Conservation (phyloP, 768 basidiomycete species). For the Cystofilobasidium ferigula region DNA sequence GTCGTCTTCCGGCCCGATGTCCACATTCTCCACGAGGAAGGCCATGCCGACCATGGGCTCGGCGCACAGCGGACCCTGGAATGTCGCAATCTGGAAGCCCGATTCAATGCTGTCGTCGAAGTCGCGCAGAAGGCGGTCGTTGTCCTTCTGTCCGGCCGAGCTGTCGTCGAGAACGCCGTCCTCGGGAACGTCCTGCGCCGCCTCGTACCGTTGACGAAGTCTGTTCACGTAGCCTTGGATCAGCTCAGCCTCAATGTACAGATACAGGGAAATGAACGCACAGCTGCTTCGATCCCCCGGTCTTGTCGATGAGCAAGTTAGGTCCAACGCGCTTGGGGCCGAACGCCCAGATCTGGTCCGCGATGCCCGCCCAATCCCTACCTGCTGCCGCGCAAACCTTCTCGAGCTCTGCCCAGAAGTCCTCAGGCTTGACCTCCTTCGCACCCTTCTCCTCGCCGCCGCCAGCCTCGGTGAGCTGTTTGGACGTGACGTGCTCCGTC, state of each 20-base stretch:
- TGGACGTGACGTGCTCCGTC: conserved; percentile 27
- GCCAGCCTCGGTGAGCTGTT: conserved; percentile 22
- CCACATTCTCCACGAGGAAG: conserved; percentile 65
- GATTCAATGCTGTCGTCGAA: conserved; percentile 78
- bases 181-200: not conserved
- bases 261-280: conserved; percentile 21
- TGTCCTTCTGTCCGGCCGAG: conserved; percentile 2
- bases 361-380: conserved; percentile 64
- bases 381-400: conserved; percentile 57
- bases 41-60: conserved; percentile 91
- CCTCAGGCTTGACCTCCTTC: conserved; percentile 55
- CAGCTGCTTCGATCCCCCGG: conserved; percentile 35
- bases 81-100: conserved; percentile 87
- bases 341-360: conserved; percentile 74
- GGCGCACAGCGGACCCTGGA: conserved; percentile 87
- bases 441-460: conserved; percentile 38
- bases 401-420: conserved; percentile 68
- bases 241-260: not conserved
- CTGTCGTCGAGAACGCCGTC: not conserved
- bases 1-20: conserved; percentile 59
- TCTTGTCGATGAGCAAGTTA: conserved; percentile 70
- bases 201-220: conserved; percentile 17
- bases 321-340: conserved; percentile 79
- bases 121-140: conserved; percentile 39
- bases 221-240: not conserved